Conservation (phyloP, 2,329 filamentous ascomycete genomes). For the Lasiodiplodia sp. region DNA sequence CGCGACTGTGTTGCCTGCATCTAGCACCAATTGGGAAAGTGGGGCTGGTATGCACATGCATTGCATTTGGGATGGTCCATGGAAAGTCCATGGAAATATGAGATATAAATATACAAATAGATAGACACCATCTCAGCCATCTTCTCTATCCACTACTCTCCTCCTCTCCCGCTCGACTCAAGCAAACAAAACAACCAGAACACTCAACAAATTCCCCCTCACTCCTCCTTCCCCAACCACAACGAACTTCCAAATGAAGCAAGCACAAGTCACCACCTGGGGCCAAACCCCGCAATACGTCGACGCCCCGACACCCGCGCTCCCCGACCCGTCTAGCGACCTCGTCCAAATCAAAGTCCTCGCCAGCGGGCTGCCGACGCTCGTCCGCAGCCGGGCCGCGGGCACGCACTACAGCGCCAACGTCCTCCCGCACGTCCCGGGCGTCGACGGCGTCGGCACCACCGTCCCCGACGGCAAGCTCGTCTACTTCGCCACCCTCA, state of each 20-base stretch:
- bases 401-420: conserved; percentile 63
- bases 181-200: neutral
- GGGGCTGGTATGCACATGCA: neutral
- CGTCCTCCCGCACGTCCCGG: conserved; percentile 59
- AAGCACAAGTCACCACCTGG: conserved; percentile 53
- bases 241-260: conserved; percentile 42
- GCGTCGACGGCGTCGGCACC: conserved; percentile 61
- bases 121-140: neutral
- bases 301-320: conserved; percentile 37
- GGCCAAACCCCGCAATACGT: conserved; percentile 44
- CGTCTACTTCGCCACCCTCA: conserved; percentile 59
- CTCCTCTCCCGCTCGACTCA: neutral
- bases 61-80: neutral
- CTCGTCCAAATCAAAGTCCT: conserved; percentile 61
- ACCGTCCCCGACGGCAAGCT: conserved; percentile 52
- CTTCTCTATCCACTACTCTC: neutral
- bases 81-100: neutral
- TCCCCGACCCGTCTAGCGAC: conserved; percentile 46
- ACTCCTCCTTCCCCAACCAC: neutral
- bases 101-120: too few species aligned
- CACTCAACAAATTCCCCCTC: neutral
- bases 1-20: too few species aligned
- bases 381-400: conserved; percentile 61
- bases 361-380: conserved; percentile 60
- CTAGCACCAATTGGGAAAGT: neutral